A percentile compares a stretch with the other conserved stretches of the same genome.
Conservation (phyloP, 2,329 filamentous ascomycete genomes). For the Aureobasidium zeae region DNA sequence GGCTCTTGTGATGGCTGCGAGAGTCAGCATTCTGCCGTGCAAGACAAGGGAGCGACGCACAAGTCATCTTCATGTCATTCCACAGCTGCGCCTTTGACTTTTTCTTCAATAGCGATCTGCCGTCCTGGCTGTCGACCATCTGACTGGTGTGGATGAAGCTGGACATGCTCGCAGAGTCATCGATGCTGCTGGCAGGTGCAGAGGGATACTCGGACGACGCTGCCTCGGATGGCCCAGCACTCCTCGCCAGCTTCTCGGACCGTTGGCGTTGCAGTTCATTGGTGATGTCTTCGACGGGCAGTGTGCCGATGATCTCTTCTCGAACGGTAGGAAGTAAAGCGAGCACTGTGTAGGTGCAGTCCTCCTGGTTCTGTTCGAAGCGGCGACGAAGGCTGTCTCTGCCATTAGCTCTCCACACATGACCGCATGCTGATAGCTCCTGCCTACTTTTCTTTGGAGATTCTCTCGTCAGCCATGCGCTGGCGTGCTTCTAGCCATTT, state of each 20-base stretch:
- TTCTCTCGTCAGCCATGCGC: slow-evolving; percentile 92
- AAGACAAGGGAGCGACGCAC: slow-evolving; percentile 43
- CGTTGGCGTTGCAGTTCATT: slow-evolving; percentile 93
- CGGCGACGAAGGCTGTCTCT: slow-evolving; percentile 71
- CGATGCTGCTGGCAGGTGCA: slow-evolving; percentile 58
- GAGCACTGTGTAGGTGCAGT: slow-evolving; percentile 97
- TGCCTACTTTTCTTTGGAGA: slow-evolving; percentile 83
- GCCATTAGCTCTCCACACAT: background rate
- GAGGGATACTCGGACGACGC: slow-evolving; percentile 49
- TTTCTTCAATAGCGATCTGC: slow-evolving; percentile 45
- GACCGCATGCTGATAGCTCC: too few relatives aligned
- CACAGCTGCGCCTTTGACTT: slow-evolving; percentile 89
- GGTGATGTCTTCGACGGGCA: slow-evolving; percentile 87
- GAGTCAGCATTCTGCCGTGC: slow-evolving; percentile 15
- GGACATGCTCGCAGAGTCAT: slow-evolving; percentile 67
- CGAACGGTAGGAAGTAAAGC: slow-evolving; percentile 87
- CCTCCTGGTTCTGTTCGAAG: slow-evolving; percentile 98
- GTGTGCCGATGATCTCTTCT: slow-evolving; percentile 73
- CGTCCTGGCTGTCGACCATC: slow-evolving; percentile 42
- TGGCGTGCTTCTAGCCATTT: slow-evolving; percentile 91
- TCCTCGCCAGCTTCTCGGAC: slow-evolving; percentile 57
- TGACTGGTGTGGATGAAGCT: slow-evolving; percentile 77
- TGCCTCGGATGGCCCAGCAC: slow-evolving; percentile 47
- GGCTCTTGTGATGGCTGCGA: slow-evolving; percentile 71
- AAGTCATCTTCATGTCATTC: slow-evolving; percentile 94